Base-by-base conservation (phyloP, 164 flowering plant species). In the Hamamelis virginiana region DNA sequence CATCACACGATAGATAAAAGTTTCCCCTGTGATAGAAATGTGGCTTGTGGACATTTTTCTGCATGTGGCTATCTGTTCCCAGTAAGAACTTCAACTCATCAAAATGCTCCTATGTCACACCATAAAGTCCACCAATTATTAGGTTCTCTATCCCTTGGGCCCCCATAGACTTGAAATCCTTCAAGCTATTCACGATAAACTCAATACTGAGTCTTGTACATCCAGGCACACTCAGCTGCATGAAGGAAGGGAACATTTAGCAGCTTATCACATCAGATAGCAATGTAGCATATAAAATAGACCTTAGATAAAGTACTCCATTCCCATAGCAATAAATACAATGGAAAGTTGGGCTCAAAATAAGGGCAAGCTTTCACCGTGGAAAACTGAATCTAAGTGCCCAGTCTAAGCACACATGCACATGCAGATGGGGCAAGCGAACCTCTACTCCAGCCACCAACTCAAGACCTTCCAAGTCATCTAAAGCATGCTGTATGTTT, bases 161-260 rank as follows among this genome's bases (percentile, higher is more conserved):
- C n/a, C n/a, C n/a, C n/a, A n/a, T n/a, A 47, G 80, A 76, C 63
- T 86, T 87, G 59, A 81, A 76, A 53, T 66, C 78, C 80, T 74
- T 91, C 51, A 95, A 62, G 75, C 48, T 82, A 63, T 68, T 77
- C 43, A 91, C 51, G 25, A 95, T 74, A 16, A 88, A 90, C 12
- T 92, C 91, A 58, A 91, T 75, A 69, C 79, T 86, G 46, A 95
- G 80, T 75, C 84, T 76, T 64, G 87, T 83, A 76, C 98, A 91
- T 62, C 92, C 96, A 52, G 94, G 89, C 65, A 95, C 92, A 77
- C 81, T 71, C 69, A 92, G 80, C 99, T 95, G 92, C 81, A 85
- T 52, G 16, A 55, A 69, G 50, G 62, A n/a, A n/a, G n/a, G n/a
- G n/a, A n/a, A n/a, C n/a, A n/a, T n/a, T n/a, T n/a, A n/a, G n/a